Evolutionary conservation across 169 alveolate species (phyloP), one percentile per base, ranked within the genome.

Genomic region (Cryptosporidium parvum): DNA sequence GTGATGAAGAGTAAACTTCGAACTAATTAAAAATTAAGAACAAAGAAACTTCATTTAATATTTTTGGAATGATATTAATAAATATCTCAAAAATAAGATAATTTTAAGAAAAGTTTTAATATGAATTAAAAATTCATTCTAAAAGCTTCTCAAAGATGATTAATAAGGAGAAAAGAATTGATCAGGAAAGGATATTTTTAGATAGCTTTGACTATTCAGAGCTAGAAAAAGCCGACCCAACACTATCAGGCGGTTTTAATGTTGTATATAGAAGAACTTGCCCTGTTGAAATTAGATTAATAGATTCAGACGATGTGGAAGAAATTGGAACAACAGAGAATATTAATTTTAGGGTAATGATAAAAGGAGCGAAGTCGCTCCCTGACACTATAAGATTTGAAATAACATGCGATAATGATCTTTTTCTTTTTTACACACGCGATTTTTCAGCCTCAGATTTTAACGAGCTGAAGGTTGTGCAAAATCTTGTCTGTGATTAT

Each of bases 401-500:
- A 29, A 59, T 80, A 62, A 80, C 89, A 39, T 62, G 89, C 39
- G 89, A 80, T 51, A 80, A 80, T 62, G 89, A 80, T 59, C 67
- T 80, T 16, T 80, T 80, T 39, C 51, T 80, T n/a, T 80, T 58
- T 37, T 80, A 80, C 29, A 51, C 70, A 23, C 75, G 59, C 62
- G 89, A 80, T 37, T 37, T 80, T 42, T 31, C 72, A 18, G 39
- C 1, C 5, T 18, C 53, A 21, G 75, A 80, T 10, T 80, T 62
- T 23, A 59, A 58, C 23, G 75, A 80, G 39, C 26, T 80, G 35
- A 80, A 80, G 33, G n/a, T 80, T 18, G 23, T 61, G 37, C 89
- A 80, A 59, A 80, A 80, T 62, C 39, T 80, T 2, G 68, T 65
- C 2, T 80, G 89, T 29, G 75, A 62, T 6, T 80, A 61, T 52